Percentiles rank a stretch among this genome's conserved stretches.
Conservation (phyloP, 2,329 filamentous ascomycete species). For the Nigrospora sphaerica region DNA sequence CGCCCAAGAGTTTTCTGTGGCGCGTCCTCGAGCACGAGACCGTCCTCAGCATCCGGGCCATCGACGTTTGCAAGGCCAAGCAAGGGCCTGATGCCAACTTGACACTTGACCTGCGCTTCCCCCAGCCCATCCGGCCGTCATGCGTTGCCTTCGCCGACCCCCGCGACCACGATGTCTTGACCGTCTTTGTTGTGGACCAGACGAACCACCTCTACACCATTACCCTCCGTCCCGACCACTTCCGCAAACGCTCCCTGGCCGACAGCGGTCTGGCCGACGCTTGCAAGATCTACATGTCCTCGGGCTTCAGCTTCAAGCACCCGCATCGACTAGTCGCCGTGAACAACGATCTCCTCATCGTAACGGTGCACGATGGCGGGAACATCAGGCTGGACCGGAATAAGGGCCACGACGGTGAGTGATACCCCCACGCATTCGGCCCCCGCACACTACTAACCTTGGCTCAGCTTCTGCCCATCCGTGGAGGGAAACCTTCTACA, state of each 20-base stretch:
- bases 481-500: conserved; percentile 70
- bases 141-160: conserved; percentile 81
- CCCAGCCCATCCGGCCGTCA: conserved; percentile 62
- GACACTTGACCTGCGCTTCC: conserved; percentile 72
- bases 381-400: conserved; percentile 64
- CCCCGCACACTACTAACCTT: conserved; percentile 9
- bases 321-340: conserved; percentile 77
- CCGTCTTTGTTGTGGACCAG: conserved; percentile 58
- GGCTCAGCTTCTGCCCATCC: conserved; percentile 19
- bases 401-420: conserved; percentile 37
- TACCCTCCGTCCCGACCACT: conserved; percentile 74
- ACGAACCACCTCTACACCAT: conserved; percentile 79
- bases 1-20: conserved; percentile 87
- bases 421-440: not conserved
- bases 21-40: conserved; percentile 74
- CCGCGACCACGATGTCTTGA: conserved; percentile 52
- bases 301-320: conserved; percentile 67
- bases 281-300: conserved; percentile 67
- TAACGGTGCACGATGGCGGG: conserved; percentile 75
- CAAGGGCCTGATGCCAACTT: conserved; percentile 63
- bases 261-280: conserved; percentile 70
- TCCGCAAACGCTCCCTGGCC: conserved; percentile 60
- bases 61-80: conserved; percentile 69
- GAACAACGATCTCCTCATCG: conserved; percentile 64
- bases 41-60: conserved; percentile 73